Base-by-base conservation (phyloP, 2,329 filamentous ascomycete species). In the Paecilomyces fulvus region DNA sequence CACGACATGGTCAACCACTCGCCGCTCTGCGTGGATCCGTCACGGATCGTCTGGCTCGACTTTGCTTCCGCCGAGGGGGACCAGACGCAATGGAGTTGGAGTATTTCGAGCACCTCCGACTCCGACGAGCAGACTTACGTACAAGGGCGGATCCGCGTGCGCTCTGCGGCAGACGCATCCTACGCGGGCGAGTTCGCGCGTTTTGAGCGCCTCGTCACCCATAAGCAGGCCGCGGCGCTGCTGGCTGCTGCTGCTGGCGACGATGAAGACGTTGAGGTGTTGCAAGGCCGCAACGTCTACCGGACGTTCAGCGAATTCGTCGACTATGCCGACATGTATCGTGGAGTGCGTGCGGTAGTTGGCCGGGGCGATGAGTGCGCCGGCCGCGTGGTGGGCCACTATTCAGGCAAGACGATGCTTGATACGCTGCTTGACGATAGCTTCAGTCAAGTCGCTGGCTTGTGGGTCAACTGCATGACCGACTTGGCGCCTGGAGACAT, bases 121-220 rank as follows among this genome's bases (percentile, higher is more conserved):
- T 70, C 25, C 25, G 11, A 51, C 58, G 25, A 67, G 60, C 43
- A 57, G 43, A 2, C 37, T 20, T 4, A n/a, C 17, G 20, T 28
- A 28, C 25, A 43, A 54, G 14, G 54, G 46, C 25, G 43, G 21
- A 30, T 14, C 50, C 25, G 25, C 25, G 25, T 28, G 25, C 25
- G 25, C 25, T 28, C 25, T 28, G 7, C 2, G 0, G 25, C 37
- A 31, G 56, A 51, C 30, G 61, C 58, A 6, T 11, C 57, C 1
- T 66, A 73, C 54, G 67, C n/a, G 33, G 12, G 55, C 3, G 65
- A 70, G 25, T 71, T 74, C 50, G 56, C 55, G 0, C 64, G 67
- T 2, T 70, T 63, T 37, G 66, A 66, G 55, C 69, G 73, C 20
- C 65, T 77, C 1, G 60, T 74, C 30, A 62, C 59, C 12, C 65